Evolutionary conservation across 2,329 filamentous ascomycete genomes (phyloP), one percentile per base, ranked within the genome.

Genomic region (Huntiella decipiens): DNA sequence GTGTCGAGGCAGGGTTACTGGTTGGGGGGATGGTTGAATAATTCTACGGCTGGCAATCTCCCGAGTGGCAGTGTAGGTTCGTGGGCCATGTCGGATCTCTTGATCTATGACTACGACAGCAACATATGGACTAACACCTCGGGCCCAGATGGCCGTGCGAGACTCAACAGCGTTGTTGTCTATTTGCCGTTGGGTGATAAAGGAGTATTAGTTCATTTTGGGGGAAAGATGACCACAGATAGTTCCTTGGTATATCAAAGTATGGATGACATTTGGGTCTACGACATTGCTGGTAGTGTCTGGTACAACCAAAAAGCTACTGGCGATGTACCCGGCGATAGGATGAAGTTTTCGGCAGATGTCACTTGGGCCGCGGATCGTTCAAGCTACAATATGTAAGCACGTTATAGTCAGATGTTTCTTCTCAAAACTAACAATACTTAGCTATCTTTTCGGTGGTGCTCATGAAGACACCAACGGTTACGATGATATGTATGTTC

Each of bases 381-480:
- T 46, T 74, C 73, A 11, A 76, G 71, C 5, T 78, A 77, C 54
- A 79, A 79, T 52, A 73, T 79, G 70, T 77, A 53, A 57, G 70
- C 58, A 5, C 4, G n/a, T 8, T 5, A 16, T 22, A 3, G 16
- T 4, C 4, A 4, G 8, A 31, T 22, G 11, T 12, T 36, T 2
- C 5, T 22, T 35, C 11, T 15, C 40, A 4, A 31, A 10, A 16
- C 42, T 36, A n/a, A 16, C 31, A 1, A 11, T 6, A 19, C 8
- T 4, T 48, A 77, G 73, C 33, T 78, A 79, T 52, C 54, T 78
- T 2, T 78, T 77, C 53, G 75, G 75, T 38, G 75, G 75, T 12
- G 62, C 64, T 45, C 61, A 63, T 1, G 52, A 67, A 34, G 62
- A 62, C 0, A 60, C 64, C 11, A 19, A 45, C 3, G 74, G 71